Evolutionary conservation across 345 rosid species (phyloP).

Genomic region (Sonneratia caseolaris): DNA sequence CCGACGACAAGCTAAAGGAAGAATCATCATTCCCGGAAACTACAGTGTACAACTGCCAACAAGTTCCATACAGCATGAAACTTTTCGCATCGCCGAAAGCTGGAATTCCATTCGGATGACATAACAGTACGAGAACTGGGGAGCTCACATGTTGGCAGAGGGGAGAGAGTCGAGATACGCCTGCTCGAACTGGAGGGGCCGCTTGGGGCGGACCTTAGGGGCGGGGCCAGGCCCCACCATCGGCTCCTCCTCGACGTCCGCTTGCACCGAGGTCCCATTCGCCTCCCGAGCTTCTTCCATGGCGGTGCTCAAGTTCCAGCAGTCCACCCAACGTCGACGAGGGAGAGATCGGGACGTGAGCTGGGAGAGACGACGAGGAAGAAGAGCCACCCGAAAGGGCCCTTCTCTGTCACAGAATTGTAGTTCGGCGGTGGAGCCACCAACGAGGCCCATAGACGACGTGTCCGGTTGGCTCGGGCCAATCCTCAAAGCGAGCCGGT

Average conservation of each 20-base stretch:
- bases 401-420: not conserved
- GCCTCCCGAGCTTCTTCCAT: slow-evolving; percentile 50
- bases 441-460: not conserved
- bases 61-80: not conserved
- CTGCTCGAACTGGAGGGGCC: slow-evolving; percentile 88
- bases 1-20: not conserved
- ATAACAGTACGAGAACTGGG: not conserved
- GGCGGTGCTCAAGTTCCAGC: not conserved
- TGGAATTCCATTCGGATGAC: not conserved
- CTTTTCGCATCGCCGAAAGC: not conserved
- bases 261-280: slow-evolving; percentile 17
- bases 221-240: slow-evolving; percentile 77
- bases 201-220: slow-evolving; percentile 58
- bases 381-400: not conserved
- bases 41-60: not conserved
- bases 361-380: not conserved
- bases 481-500: not conserved
- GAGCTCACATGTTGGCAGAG: slow-evolving; percentile 64
- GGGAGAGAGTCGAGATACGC: slow-evolving; percentile 85
- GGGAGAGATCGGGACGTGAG: slow-evolving; percentile 2
- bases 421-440: not conserved
- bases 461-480: not conserved
- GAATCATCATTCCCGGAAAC: not conserved
- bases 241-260: slow-evolving; percentile 35
- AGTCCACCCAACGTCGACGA: not conserved